Conservation (phyloP, 352 stramenopile genomes). For the Lagenidium sp. region DNA sequence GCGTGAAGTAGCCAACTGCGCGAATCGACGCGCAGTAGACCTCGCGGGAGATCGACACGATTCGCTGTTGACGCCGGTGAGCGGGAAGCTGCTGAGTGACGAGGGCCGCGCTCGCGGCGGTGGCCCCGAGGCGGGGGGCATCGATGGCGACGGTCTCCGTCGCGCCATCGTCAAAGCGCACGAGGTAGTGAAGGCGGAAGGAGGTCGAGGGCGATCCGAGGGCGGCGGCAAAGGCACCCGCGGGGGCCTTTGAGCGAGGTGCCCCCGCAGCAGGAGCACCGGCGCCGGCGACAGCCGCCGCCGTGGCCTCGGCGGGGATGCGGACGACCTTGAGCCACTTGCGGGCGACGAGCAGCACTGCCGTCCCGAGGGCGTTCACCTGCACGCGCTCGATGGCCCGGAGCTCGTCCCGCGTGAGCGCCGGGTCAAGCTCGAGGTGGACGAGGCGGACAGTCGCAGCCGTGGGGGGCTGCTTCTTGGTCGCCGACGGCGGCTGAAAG, state of each 20-base stretch:
- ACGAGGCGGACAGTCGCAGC: slow-evolving; percentile 14
- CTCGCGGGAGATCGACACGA: slow-evolving; percentile 45
- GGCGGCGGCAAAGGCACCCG: too few species aligned
- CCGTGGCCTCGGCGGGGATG: slow-evolving; percentile 18
- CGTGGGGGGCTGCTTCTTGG: slow-evolving; percentile 4
- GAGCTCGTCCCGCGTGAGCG: slow-evolving; percentile 32
- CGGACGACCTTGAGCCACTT: slow-evolving; percentile 51
- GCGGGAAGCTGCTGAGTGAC: slow-evolving; percentile 10
- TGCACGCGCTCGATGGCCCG: slow-evolving; percentile 47
- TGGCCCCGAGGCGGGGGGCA: slow-evolving; percentile 13
- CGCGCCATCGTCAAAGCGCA: slow-evolving; percentile 37
- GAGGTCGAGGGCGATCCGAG: neutral
- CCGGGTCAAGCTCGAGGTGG: slow-evolving; percentile 54
- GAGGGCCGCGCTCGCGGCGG: slow-evolving; percentile 9
- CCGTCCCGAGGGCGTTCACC: slow-evolving; percentile 42
- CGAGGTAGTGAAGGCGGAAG: slow-evolving; percentile 18
- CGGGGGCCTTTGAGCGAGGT: slow-evolving; percentile 5
- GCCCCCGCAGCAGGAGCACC: slow-evolving; percentile 6
- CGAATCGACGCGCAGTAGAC: slow-evolving; percentile 37
- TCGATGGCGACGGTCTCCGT: slow-evolving; percentile 15
- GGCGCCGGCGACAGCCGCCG: neutral
- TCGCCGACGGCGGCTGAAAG: slow-evolving; percentile 22
- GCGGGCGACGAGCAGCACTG: slow-evolving; percentile 43
- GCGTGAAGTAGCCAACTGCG: slow-evolving; percentile 45
- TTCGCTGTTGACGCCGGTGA: too few species aligned